A percentile compares a stretch with the other conserved stretches of the same genome.
phyloP scores from a whole-genome alignment of 1,284 basidiomycete species.

The Cryptococcus jaspeensis region DNA sequence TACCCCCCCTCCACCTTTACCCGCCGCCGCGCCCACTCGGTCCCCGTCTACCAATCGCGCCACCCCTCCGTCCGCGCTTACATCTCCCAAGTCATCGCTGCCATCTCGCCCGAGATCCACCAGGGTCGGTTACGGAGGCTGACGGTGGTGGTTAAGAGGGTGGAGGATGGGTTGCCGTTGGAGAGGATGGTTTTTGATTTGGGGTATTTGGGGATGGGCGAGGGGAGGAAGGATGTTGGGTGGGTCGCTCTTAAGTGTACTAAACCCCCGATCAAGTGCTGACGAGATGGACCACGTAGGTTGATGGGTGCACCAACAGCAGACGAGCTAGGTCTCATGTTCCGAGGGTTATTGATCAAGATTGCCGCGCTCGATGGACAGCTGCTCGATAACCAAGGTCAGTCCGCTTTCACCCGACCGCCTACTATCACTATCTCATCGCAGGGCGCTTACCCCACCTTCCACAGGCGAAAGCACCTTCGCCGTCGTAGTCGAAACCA shows the following conservation, averaged over 20 bases:
- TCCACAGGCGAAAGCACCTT: constrained; percentile 72
- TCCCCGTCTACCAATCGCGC: constrained; percentile 85
- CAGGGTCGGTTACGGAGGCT: constrained; percentile 29
- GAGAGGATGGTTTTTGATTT: constrained; percentile 65
- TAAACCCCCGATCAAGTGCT: constrained; percentile 2
- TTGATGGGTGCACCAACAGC: constrained; percentile 29
- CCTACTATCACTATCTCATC: not conserved
- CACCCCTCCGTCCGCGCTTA: constrained; percentile 85
- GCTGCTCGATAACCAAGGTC: constrained; percentile 62
- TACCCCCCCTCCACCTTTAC: constrained; percentile 87
- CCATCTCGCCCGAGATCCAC: constrained; percentile 69
- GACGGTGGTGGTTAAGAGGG: constrained; percentile 69
- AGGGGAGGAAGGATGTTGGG: constrained; percentile 59
- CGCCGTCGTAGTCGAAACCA: constrained; percentile 75
- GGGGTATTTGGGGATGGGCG: constrained; percentile 61
- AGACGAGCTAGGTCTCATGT: constrained; percentile 66
- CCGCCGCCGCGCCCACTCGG: constrained; percentile 81
- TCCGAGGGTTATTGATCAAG: constrained; percentile 81
- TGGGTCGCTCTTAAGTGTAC: constrained; percentile 24
- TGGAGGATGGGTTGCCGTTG: constrained; percentile 58
- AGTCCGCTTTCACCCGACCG: constrained; percentile 12
- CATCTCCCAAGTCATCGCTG: constrained; percentile 74
- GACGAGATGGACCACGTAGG: constrained; percentile 5
- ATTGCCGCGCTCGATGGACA: constrained; percentile 76
- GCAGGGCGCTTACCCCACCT: not conserved